Evolutionary conservation across 2,329 filamentous ascomycete species (phyloP), one percentile per base, ranked within the genome.

Genomic region (Fusarium zealandicum): DNA sequence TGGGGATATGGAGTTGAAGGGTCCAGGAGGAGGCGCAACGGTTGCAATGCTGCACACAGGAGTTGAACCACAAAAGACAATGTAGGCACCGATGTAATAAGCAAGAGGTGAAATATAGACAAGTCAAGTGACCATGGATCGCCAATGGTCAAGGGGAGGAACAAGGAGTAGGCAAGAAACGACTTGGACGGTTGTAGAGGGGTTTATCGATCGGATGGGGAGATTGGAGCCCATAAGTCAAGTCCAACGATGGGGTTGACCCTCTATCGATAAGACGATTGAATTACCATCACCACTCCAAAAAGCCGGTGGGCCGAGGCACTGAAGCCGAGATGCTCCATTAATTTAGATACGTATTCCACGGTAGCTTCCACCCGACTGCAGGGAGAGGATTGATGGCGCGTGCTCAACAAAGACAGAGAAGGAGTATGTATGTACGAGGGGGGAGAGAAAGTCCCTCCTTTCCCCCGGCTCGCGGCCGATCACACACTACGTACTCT

Each of bases 251-350:
- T 53, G 57, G 58, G 50, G 48, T 54, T 39, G 51, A 45, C 18
- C 52, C 54, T 64, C 62, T 66, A 60, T 66, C 63, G 58, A 66
- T 61, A 63, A 60, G 25, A 37, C 30, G 12, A 10, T 35, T 46
- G 39, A 48, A 48, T 50, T 52, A 49, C 6, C 22, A 25, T 47
- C 31, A 41, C 44, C 39, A 47, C 41, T 43, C 50, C 46, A 47
- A 51, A 51, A 64, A 25, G 62, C 65, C 65, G 65, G 55, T 67
- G 59, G 62, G 47, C 66, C 66, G 66, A 68, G 66, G 66, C 57
- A 59, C 46, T 43, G 36, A 52, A 28, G 40, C 25, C 54, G 54
- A 54, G 57, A 35, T 7, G 30, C 30, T 52, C 36, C 53, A 57
- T 38, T 22, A 41, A 18, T 6, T 16, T 3, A 27, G 25, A 16